Percentiles rank a stretch among this genome's conserved stretches.
These are phyloP conservation scores for Apiospora malaysiana DNA, from an alignment of 2,329 filamentous ascomycete genomes.

Conservation along the genomic window DNA sequence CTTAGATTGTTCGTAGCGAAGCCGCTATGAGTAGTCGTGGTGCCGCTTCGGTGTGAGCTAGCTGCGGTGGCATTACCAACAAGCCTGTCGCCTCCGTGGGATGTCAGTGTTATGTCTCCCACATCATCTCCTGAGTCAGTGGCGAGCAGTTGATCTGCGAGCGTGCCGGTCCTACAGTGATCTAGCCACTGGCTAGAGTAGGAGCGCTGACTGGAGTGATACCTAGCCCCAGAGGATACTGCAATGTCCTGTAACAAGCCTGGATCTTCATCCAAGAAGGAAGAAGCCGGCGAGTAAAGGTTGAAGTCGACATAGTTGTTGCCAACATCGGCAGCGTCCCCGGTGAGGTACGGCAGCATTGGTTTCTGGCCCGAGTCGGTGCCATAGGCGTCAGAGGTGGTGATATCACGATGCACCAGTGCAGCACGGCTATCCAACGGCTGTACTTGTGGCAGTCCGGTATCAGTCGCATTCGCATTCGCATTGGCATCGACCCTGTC, in stretches of 20 bases:
- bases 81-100: background rate
- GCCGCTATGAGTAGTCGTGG: background rate
- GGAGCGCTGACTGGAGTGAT: background rate
- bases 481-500: slow-evolving; percentile 1
- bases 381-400: background rate
- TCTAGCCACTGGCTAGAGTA: background rate
- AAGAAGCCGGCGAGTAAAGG: slow-evolving; percentile 56
- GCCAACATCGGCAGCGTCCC: slow-evolving; percentile 39
- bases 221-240: slow-evolving; percentile 13
- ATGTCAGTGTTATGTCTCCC: background rate
- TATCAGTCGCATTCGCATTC: background rate
- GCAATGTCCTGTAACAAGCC: slow-evolving; percentile 34
- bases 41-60: background rate
- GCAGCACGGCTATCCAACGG: background rate
- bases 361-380: slow-evolving; percentile 24
- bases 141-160: background rate
- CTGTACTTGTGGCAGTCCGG: background rate
- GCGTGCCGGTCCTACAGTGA: background rate
- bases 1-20: background rate
- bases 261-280: slow-evolving; percentile 56
- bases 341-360: slow-evolving; percentile 49
- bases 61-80: background rate
- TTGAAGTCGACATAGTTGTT: slow-evolving; percentile 61
- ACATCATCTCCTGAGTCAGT: background rate
- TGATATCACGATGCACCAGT: background rate